Evolutionary conservation across 2,329 filamentous ascomycete species (phyloP), one percentile per base, ranked within the genome.

Genomic region (Acarospora socialis): DNA sequence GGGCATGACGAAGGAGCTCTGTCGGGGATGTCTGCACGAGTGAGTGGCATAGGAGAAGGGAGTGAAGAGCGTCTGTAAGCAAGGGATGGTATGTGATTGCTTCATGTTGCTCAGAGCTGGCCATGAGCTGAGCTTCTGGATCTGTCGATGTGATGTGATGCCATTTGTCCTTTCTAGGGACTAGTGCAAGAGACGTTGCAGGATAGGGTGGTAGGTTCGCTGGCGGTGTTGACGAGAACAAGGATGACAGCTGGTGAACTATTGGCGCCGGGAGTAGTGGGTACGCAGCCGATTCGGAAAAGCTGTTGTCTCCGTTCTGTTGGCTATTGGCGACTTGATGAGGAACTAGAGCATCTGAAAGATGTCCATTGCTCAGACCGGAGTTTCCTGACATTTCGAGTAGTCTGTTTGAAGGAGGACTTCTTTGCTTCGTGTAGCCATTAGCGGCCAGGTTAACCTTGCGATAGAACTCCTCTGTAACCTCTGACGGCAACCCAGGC

Each of bases 31-130:
- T 92, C 53, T 87, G 81, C 5, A 81, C 57, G 7, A 92, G 69
- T n/a, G 70, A 70, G 53, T 92, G 82, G 43, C 76, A 79, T 23
- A 92, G 68, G 6, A 92, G 70, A 2, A 90, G 56, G 4, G 74
- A 77, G 52, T 92, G 81, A 1, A 92, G 66, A 1, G 78, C 78
- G 19, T 92, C 82, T 5, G 73, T 73, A 7, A 92, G 63, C 6
- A 90, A 65, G 0, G 82, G 83, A 46, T 92, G 82, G 50, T 82
- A 90, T 1, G 81, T 90, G 17, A 81, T 65, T 23, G 68, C 66
- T 55, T 83, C 79, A 25, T 70, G 63, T 32, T 57, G 62, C 34
- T 64, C 59, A 7, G 58, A 50, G 39, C 50, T 43, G 16, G 54
- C 56, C 35, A 60, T 51, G 20, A 56, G 42, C 4, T 51, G 38